Percentiles rank a stretch among this genome's conserved stretches.
Conservation (phyloP, 2,329 filamentous ascomycete genomes). For the Tolypocladium capitatum region DNA sequence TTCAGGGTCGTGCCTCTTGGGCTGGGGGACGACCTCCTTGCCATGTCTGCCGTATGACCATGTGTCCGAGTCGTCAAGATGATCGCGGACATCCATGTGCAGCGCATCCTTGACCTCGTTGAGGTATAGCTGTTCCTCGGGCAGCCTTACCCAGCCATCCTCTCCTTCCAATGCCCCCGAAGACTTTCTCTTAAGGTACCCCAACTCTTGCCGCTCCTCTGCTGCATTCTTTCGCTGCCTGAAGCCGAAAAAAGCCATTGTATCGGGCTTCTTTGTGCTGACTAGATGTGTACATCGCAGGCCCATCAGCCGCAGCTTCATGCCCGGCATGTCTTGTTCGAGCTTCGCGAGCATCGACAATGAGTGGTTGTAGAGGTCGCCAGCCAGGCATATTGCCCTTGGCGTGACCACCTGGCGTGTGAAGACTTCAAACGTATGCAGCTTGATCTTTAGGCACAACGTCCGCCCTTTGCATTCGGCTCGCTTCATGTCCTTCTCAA, state of each 20-base stretch:
- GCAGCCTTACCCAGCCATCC: conserved; percentile 53
- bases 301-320: conserved; percentile 78
- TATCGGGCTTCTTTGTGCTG: conserved; percentile 68
- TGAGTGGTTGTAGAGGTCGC: conserved; percentile 72
- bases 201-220: conserved; percentile 6
- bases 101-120: background rate
- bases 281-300: conserved; percentile 78
- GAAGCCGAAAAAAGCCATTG: conserved; percentile 68
- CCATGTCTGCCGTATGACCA: conserved; percentile 22
- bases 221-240: conserved; percentile 19
- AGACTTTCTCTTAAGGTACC: conserved; percentile 22
- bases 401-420: conserved; percentile 69
- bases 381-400: conserved; percentile 56
- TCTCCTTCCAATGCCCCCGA: conserved; percentile 15
- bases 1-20: conserved; percentile 16
- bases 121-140: conserved; percentile 44
- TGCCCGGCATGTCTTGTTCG: conserved; percentile 65
- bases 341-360: conserved; percentile 75
- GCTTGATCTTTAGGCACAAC: conserved; percentile 79
- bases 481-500: conserved; percentile 71
- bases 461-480: conserved; percentile 85
- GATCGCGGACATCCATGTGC: background rate
- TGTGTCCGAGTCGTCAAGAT: background rate
- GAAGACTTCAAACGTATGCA: conserved; percentile 86
- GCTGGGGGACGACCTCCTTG: conserved; percentile 38